Conservation (phyloP, 2,329 filamentous ascomycete genomes). For the Paraphoma sp. region DNA sequence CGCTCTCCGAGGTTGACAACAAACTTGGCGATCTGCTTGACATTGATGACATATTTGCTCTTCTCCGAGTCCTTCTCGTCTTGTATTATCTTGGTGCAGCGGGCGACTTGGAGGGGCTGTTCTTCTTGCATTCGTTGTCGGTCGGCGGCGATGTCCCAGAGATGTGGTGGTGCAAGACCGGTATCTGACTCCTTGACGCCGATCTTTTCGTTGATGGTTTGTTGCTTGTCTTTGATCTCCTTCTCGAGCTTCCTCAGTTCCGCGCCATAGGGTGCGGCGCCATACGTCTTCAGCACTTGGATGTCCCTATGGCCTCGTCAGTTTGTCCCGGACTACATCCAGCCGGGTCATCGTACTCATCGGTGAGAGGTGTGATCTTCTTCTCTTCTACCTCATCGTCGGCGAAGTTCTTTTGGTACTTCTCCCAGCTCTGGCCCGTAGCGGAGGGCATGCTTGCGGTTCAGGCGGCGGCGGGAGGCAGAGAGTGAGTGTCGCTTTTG, state of each 20-base stretch:
- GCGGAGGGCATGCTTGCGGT: constrained; percentile 80
- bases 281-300: constrained; percentile 98
- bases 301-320: constrained; percentile 76
- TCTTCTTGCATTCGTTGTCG: constrained; percentile 98
- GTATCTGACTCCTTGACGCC: constrained; percentile 87
- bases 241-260: constrained; percentile 97
- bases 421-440: constrained; percentile 95
- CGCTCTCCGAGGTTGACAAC: constrained; percentile 97
- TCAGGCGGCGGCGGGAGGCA: constrained; percentile 9
- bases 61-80: constrained; percentile 96
- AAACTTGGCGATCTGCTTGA: constrained; percentile 99
- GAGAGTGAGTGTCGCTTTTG: neutral
- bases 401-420: constrained; percentile 96
- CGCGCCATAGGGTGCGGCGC: constrained; percentile 91
- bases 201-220: constrained; percentile 98
- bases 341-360: constrained; percentile 71
- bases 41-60: constrained; percentile 99
- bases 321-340: constrained; percentile 18
- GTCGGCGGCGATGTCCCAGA: constrained; percentile 98
- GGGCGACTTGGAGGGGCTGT: constrained; percentile 94
- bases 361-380: constrained; percentile 96
- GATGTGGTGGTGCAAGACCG: constrained; percentile 94
- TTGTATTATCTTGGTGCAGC: constrained; percentile 98
- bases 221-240: constrained; percentile 99
- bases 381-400: constrained; percentile 99